Conservation (phyloP, 768 basidiomycete genomes). For the Trametes cingulata region DNA sequence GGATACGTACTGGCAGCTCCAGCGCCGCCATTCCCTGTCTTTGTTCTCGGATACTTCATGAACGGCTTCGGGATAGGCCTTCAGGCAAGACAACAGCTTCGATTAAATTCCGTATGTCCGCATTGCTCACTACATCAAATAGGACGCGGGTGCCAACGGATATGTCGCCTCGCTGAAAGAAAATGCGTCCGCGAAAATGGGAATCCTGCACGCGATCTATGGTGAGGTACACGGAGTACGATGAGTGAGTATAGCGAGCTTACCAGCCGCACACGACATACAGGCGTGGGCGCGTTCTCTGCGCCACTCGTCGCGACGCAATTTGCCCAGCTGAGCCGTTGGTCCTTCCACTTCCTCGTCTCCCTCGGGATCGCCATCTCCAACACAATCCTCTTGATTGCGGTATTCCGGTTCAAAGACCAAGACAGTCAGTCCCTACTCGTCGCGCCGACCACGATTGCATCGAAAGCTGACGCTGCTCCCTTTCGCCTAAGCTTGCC, state of each 20-base stretch:
- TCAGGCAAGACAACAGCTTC: constrained; percentile 36
- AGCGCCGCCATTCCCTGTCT: constrained; percentile 64
- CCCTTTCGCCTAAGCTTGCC: constrained; percentile 45
- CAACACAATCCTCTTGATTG: constrained; percentile 53
- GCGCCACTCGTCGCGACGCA: constrained; percentile 82
- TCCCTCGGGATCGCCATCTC: constrained; percentile 64
- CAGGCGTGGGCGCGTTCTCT: constrained; percentile 65
- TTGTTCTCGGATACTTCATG: constrained; percentile 49
- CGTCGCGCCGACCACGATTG: no score
- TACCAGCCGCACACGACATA: background rate
- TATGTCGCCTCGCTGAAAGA: constrained; percentile 61
- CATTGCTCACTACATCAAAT: background rate
- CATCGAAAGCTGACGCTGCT: no score
- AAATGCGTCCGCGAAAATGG: constrained; percentile 66
- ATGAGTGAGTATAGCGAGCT: background rate
- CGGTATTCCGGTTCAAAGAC: constrained; percentile 65
- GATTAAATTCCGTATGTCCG: background rate
- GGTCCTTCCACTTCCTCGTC: constrained; percentile 79
- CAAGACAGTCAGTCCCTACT: constrained; percentile 82
- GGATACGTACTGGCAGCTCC: constrained; percentile 56
- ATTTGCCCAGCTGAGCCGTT: constrained; percentile 62
- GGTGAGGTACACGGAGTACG: constrained; percentile 38
- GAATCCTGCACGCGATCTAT: constrained; percentile 65
- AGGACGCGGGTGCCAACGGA: constrained; percentile 76
- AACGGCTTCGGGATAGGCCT: constrained; percentile 53